These are phyloP conservation scores for Hansenula lynferdii DNA, from an alignment of 1,139 yeast species.

Conservation along the genomic window DNA sequence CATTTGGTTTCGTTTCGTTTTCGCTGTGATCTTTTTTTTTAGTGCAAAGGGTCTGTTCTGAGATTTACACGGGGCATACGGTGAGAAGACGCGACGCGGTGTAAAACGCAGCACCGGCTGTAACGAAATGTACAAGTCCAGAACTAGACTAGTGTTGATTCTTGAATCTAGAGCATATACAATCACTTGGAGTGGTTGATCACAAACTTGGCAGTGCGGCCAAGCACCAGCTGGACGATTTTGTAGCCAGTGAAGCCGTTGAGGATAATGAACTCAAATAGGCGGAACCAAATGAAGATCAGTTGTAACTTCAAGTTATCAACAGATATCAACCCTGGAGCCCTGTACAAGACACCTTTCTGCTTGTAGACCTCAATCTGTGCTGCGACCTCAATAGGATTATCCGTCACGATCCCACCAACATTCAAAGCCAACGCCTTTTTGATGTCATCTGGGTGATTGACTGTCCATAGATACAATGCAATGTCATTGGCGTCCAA, in stretches of 20 bases:
- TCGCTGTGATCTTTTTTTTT: too few relatives aligned
- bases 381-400: background rate
- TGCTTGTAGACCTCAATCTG: background rate
- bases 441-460: conserved; percentile 26
- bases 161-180: too few relatives aligned
- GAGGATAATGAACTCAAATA: conserved; percentile 17
- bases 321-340: background rate
- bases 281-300: conserved; percentile 9
- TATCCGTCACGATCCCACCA: conserved; percentile 20
- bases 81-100: background rate
- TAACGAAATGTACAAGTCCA: too few relatives aligned
- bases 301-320: background rate
- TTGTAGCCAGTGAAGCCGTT: conserved; percentile 1
- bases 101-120: too few relatives aligned
- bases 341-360: background rate
- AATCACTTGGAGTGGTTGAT: background rate
- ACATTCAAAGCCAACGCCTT: conserved; percentile 9
- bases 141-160: too few relatives aligned
- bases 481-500: conserved; percentile 39
- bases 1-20: background rate
- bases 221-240: conserved; percentile 8
- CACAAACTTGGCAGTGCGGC: background rate
- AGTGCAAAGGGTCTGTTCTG: too few relatives aligned
- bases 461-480: conserved; percentile 82
- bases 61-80: background rate